These are phyloP conservation scores for Lignosus rhinocerotis DNA, from an alignment of 1,284 basidiomycete species.

Conservation along the genomic window DNA sequence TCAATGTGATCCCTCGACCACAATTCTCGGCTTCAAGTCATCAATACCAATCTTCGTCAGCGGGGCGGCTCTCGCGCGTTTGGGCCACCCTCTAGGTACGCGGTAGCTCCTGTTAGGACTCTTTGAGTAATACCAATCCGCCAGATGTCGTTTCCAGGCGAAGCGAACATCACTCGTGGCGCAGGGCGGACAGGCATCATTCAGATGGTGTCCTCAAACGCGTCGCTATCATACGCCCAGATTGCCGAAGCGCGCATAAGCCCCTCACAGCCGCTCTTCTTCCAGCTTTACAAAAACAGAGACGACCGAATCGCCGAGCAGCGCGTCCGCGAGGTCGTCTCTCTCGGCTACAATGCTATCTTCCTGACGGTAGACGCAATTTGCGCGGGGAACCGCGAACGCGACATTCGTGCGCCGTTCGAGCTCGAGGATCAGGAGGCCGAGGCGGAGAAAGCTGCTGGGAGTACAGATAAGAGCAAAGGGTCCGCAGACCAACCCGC, in stretches of 20 bases:
- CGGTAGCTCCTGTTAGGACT: background rate
- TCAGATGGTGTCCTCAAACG: slow-evolving; percentile 89
- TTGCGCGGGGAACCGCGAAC: slow-evolving; percentile 83
- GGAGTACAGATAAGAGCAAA: slow-evolving; percentile 24
- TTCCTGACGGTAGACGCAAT: slow-evolving; percentile 92
- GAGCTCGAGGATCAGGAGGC: slow-evolving; percentile 60
- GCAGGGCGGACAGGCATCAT: slow-evolving; percentile 74
- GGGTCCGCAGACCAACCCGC: slow-evolving; percentile 20
- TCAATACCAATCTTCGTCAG: slow-evolving; percentile 83
- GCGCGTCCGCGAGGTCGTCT: slow-evolving; percentile 72
- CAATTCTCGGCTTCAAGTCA: slow-evolving; percentile 74
- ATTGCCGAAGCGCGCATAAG: slow-evolving; percentile 62
- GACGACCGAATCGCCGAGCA: slow-evolving; percentile 70
- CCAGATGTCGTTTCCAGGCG: slow-evolving; percentile 50
- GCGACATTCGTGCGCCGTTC: slow-evolving; percentile 70
- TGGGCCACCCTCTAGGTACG: slow-evolving; percentile 79
- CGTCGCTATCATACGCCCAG: slow-evolving; percentile 75
- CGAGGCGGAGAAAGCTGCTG: slow-evolving; percentile 30
- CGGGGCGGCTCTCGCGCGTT: slow-evolving; percentile 85
- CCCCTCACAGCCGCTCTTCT: slow-evolving; percentile 74
- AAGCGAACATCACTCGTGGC: slow-evolving; percentile 81
- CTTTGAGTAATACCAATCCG: background rate
- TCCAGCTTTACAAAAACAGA: slow-evolving; percentile 85
- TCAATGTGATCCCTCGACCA: slow-evolving; percentile 72
- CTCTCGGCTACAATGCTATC: slow-evolving; percentile 80